These are phyloP conservation scores for Boletus bicolor DNA, from an alignment of 768 basidiomycete species.

Conservation along the genomic window DNA sequence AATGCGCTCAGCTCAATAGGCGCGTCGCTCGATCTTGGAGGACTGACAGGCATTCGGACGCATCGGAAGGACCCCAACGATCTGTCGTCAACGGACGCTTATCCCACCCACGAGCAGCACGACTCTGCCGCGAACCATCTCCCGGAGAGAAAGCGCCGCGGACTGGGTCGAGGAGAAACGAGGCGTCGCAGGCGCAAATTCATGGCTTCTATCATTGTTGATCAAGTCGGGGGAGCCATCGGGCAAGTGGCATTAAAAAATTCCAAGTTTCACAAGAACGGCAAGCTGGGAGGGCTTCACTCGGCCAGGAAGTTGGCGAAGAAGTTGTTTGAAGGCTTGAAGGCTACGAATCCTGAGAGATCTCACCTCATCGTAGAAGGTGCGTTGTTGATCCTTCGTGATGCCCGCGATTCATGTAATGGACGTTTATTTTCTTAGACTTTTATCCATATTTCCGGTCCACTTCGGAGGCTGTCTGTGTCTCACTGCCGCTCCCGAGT, in stretches of 20 bases:
- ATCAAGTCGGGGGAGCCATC: conserved; percentile 62
- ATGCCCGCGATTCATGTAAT: background rate
- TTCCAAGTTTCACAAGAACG: conserved; percentile 55
- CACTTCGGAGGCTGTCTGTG: conserved; percentile 61
- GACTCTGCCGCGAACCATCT: conserved; percentile 10
- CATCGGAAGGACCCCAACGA: conserved; percentile 15
- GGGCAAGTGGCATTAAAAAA: conserved; percentile 70
- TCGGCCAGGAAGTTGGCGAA: conserved; percentile 67
- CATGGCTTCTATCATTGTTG: conserved; percentile 66
- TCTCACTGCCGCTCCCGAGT: background rate
- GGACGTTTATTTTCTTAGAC: conserved; percentile 40
- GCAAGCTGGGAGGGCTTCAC: conserved; percentile 50
- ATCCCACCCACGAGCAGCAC: conserved; percentile 12
- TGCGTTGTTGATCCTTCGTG: conserved; percentile 23
- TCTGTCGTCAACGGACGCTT: background rate
- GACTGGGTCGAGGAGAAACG: conserved; percentile 27
- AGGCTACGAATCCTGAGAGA: conserved; percentile 55
- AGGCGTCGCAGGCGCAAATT: conserved; percentile 46
- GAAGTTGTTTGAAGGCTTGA: conserved; percentile 64
- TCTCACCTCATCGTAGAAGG: conserved; percentile 67
- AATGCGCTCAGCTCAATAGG: conserved; percentile 36
- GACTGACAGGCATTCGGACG: conserved; percentile 8
- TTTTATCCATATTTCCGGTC: conserved; percentile 76
- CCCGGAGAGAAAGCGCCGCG: conserved; percentile 13
- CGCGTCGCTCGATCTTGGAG: conserved; percentile 36